Percentiles rank a stretch among this genome's conserved stretches.
These are phyloP conservation scores for Saccharomyces kudriavzevii DNA, from an alignment of 805 yeast species.

Conservation along the genomic window DNA sequence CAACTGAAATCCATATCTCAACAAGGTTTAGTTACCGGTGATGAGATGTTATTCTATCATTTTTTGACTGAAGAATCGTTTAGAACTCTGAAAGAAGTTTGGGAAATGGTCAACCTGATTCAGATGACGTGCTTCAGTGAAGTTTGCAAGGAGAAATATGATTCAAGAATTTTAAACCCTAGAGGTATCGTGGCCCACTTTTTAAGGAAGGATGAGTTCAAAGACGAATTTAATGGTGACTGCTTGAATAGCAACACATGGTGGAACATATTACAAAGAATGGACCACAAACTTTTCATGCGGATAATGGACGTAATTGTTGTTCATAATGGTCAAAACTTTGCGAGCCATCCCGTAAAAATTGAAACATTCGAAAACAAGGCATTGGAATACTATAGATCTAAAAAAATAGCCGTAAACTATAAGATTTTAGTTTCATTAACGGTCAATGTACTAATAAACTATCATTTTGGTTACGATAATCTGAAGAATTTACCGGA, in stretches of 20 bases:
- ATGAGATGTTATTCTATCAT: constrained; percentile 29
- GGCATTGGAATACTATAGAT: constrained; percentile 27
- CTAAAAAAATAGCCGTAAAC: constrained; percentile 28
- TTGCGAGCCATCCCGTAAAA: constrained; percentile 25
- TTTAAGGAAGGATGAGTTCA: constrained; percentile 20
- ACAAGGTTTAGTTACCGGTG: constrained; percentile 30
- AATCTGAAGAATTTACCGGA: constrained; percentile 25
- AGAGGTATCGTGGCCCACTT: constrained; percentile 27
- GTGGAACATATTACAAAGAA: constrained; percentile 26
- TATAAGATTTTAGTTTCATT: constrained; percentile 36
- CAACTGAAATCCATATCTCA: constrained; percentile 31
- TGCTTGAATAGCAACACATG: constrained; percentile 24
- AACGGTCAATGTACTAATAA: constrained; percentile 35
- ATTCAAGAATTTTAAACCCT: constrained; percentile 22
- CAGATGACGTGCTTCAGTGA: constrained; percentile 27
- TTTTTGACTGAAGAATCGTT: constrained; percentile 14
- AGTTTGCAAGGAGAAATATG: constrained; percentile 18
- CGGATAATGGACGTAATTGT: constrained; percentile 29
- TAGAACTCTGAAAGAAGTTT: constrained; percentile 12
- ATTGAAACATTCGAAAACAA: constrained; percentile 13
- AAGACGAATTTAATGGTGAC: constrained; percentile 22
- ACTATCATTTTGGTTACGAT: constrained; percentile 44
- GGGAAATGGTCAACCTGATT: constrained; percentile 26
- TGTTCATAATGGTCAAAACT: constrained; percentile 28
- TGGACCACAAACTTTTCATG: constrained; percentile 26